phyloP scores from a whole-genome alignment of 1,284 basidiomycete genomes.

The Tilletiopsis washingtonensis region DNA sequence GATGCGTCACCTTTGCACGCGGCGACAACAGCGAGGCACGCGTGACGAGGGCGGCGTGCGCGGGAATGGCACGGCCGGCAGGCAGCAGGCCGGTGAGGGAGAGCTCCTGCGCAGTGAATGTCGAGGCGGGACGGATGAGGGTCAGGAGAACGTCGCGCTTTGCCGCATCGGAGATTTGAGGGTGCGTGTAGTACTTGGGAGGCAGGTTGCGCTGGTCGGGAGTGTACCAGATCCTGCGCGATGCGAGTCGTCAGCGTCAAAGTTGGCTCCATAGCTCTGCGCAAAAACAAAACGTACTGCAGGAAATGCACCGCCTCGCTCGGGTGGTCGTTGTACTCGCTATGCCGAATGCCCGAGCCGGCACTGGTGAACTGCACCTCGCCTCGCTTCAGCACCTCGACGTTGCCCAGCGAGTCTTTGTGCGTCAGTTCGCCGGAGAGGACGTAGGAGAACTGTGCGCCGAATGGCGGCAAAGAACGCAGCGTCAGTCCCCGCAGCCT shows the following conservation, averaged over 20 bases:
- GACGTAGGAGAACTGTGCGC: slow-evolving; percentile 63
- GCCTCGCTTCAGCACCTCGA: slow-evolving; percentile 75
- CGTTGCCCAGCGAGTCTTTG: slow-evolving; percentile 72
- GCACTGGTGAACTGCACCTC: slow-evolving; percentile 84
- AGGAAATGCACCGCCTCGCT: slow-evolving; percentile 48
- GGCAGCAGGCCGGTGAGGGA: slow-evolving; percentile 16
- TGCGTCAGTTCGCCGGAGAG: slow-evolving; percentile 70
- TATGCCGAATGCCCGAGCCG: slow-evolving; percentile 69
- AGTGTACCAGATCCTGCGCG: too few relatives aligned
- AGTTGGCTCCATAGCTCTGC: too few relatives aligned
- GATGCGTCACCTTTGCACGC: slow-evolving; percentile 13
- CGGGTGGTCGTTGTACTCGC: slow-evolving; percentile 63
- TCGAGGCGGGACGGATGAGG: slow-evolving; percentile 23
- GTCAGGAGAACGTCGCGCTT: slow-evolving; percentile 25
- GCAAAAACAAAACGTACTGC: slow-evolving; percentile 11
- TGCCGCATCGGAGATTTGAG: slow-evolving; percentile 15
- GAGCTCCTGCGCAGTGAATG: slow-evolving; percentile 10
- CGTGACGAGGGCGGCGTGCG: slow-evolving; percentile 22
- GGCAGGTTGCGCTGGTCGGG: slow-evolving; percentile 14
- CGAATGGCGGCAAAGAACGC: neutral
- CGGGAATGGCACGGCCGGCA: slow-evolving; percentile 20
- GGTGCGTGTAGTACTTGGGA: slow-evolving; percentile 27
- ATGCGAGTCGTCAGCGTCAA: too few relatives aligned
- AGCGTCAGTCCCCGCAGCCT: too few relatives aligned
- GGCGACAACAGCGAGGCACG: slow-evolving; percentile 18